Percentiles rank a stretch among this genome's conserved stretches.
These are phyloP conservation scores for Oryza brachyantha DNA, from an alignment of 176 grass and related monocot genomes.

Conservation along the genomic window DNA sequence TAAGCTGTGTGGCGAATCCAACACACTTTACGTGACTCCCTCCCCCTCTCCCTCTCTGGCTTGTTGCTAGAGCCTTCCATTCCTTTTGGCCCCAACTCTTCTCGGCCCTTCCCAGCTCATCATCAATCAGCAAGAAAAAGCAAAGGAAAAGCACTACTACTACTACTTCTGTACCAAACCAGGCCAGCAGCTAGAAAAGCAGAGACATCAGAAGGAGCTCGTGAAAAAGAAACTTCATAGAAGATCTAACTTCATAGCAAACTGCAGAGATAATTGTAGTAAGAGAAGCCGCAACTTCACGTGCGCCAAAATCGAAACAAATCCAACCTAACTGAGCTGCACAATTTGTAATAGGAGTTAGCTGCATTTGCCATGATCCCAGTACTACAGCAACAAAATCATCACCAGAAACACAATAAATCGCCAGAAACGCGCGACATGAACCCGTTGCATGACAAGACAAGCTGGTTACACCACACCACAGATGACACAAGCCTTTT, in stretches of 20 bases:
- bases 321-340: not conserved
- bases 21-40: not conserved
- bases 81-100: not conserved
- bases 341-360: not conserved
- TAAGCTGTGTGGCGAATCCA: not conserved
- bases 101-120: too few relatives aligned
- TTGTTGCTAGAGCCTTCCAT: too few relatives aligned
- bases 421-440: too few relatives aligned
- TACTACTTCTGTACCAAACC: not conserved
- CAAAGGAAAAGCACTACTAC: too few relatives aligned
- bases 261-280: not conserved
- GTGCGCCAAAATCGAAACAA: not conserved
- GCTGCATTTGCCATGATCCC: not conserved
- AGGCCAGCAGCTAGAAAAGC: not conserved
- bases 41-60: too few relatives aligned
- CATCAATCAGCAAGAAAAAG: too few relatives aligned
- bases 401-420: too few relatives aligned
- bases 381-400: too few relatives aligned
- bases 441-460: too few relatives aligned
- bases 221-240: conserved; percentile 7
- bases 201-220: not conserved
- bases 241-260: not conserved
- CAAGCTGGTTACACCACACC: too few relatives aligned
- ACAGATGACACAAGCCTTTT: not conserved
- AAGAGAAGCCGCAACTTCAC: not conserved